Conservation (phyloP, 164 flowering plant species). For the Liriodendron chinense region DNA sequence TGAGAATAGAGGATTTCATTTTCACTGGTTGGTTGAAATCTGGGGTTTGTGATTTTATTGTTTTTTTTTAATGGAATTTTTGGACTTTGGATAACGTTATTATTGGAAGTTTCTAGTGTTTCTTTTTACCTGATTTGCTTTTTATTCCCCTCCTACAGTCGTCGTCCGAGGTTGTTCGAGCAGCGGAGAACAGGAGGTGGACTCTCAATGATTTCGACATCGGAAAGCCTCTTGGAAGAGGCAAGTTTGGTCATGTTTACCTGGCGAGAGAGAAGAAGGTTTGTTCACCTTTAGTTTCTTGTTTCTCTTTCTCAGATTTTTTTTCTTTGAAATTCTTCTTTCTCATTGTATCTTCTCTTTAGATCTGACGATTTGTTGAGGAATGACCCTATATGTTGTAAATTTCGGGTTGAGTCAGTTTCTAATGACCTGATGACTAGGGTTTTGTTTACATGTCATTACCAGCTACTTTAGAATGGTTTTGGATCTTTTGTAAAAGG, state of each 20-base stretch:
- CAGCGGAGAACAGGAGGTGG: slow-evolving; percentile 62
- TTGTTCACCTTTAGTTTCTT: slow-evolving; percentile 4
- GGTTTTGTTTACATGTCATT: too few relatives aligned
- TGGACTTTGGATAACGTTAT: neutral
- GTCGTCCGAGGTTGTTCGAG: slow-evolving; percentile 45
- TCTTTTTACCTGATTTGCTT: neutral
- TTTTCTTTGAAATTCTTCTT: neutral
- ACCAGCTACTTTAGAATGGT: too few relatives aligned
- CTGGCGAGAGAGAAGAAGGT: slow-evolving; percentile 94
- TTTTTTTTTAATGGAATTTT: neutral
- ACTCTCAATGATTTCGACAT: slow-evolving; percentile 86
- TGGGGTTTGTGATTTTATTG: neutral
- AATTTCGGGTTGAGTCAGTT: too few relatives aligned
- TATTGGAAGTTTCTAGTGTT: neutral
- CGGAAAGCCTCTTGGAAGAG: slow-evolving; percentile 97
- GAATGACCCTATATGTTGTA: neutral
- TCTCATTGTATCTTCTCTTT: neutral
- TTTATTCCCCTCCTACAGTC: slow-evolving; percentile 26
- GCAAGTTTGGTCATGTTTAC: slow-evolving; percentile 96
- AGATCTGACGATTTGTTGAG: neutral
- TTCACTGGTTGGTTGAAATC: neutral
- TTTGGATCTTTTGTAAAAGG: too few relatives aligned
- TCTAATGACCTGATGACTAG: too few relatives aligned
- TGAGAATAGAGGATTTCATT: neutral
- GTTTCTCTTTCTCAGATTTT: too few relatives aligned